Evolutionary conservation across 2,329 filamentous ascomycete genomes (phyloP).

Genomic region (Alternaria arborescens): DNA sequence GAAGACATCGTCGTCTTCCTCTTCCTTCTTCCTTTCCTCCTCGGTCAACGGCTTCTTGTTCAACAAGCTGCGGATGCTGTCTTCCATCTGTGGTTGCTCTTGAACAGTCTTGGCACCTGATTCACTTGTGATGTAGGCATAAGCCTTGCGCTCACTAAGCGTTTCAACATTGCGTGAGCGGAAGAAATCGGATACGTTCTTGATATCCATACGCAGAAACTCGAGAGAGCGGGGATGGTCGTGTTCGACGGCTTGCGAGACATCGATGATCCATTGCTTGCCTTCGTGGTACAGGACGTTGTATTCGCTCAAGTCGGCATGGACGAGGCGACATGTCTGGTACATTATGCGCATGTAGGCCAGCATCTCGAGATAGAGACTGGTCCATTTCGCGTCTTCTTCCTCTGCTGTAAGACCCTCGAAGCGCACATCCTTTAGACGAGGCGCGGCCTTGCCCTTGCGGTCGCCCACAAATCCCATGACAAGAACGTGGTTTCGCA

Average conservation of each 20-base stretch:
- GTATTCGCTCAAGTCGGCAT: slow-evolving; percentile 98
- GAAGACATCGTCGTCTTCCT: slow-evolving; percentile 91
- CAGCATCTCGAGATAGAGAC: slow-evolving; percentile 82
- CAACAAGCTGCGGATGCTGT: slow-evolving; percentile 73
- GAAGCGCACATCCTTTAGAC: slow-evolving; percentile 86
- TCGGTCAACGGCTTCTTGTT: slow-evolving; percentile 59
- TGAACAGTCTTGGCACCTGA: slow-evolving; percentile 62
- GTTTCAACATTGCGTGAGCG: slow-evolving; percentile 82
- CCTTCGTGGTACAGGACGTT: slow-evolving; percentile 90
- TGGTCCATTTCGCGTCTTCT: slow-evolving; percentile 74
- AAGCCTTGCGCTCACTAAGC: slow-evolving; percentile 79
- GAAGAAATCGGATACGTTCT: slow-evolving; percentile 96
- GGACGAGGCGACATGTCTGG: slow-evolving; percentile 88
- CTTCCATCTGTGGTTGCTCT: slow-evolving; percentile 68
- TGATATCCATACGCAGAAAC: slow-evolving; percentile 97
- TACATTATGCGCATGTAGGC: slow-evolving; percentile 93
- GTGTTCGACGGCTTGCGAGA: slow-evolving; percentile 96
- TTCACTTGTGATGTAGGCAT: slow-evolving; percentile 78
- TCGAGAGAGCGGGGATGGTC: slow-evolving; percentile 92
- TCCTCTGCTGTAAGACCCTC: slow-evolving; percentile 65
- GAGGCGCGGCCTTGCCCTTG: slow-evolving; percentile 86
- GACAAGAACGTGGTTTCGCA: slow-evolving; percentile 92
- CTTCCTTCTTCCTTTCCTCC: slow-evolving; percentile 64
- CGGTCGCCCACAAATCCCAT: slow-evolving; percentile 93
- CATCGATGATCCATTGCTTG: slow-evolving; percentile 92